Evolutionary conservation across 148 eudicot genomes (phyloP).

Genomic region (Rhododendron molle): DNA sequence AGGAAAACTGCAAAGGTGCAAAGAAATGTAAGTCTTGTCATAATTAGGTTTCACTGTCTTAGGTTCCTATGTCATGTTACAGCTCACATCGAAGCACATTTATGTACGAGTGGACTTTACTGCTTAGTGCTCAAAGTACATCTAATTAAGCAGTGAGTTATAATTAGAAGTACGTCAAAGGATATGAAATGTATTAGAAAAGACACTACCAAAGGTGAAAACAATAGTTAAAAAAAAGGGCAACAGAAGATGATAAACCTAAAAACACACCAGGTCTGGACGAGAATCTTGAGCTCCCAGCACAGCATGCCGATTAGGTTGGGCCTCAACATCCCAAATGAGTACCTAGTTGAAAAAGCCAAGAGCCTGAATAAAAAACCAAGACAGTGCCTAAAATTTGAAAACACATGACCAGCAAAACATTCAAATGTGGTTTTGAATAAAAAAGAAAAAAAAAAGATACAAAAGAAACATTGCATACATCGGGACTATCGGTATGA

Average conservation of each 20-base stretch:
- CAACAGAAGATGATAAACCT: background rate
- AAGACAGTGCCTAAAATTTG: background rate
- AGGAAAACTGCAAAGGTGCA: background rate
- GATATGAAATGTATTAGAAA: background rate
- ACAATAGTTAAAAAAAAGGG: background rate
- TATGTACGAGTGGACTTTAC: background rate
- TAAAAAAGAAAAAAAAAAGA: background rate
- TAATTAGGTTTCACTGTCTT: background rate
- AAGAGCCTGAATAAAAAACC: constrained; percentile 3
- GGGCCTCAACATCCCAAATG: constrained; percentile 93
- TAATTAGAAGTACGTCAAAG: background rate
- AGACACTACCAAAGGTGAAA: background rate
- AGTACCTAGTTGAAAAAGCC: constrained; percentile 46
- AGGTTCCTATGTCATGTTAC: constrained; percentile 3
- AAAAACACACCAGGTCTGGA: constrained; percentile 77
- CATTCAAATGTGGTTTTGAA: background rate
- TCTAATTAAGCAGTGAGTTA: background rate
- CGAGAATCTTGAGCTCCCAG: constrained; percentile 69
- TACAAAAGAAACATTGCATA: constrained; percentile 14
- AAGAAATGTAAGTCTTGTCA: background rate
- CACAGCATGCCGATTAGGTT: constrained; percentile 82
- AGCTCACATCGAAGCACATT: background rate
- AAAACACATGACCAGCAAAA: background rate
- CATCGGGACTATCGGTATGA: constrained; percentile 98
- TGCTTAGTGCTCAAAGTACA: background rate